phyloP scores from a whole-genome alignment of 805 yeast species.

The Lipomyces oligophaga region DNA sequence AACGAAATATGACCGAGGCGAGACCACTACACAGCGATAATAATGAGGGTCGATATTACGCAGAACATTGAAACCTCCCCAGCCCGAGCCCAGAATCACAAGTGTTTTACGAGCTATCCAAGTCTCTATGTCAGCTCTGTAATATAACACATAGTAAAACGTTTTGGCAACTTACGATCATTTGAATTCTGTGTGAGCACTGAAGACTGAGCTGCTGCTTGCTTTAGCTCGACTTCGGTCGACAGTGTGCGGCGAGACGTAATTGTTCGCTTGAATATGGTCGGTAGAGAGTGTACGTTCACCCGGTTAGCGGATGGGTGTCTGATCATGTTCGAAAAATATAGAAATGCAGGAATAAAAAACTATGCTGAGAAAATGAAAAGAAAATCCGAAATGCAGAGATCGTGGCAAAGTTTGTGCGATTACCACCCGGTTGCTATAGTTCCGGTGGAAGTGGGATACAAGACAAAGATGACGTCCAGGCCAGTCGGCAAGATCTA shows the following conservation, averaged over 20 bases:
- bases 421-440: too few relatives aligned
- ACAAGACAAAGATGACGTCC: too few relatives aligned
- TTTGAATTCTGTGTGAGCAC: neutral
- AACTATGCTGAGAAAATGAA: too few relatives aligned
- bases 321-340: too few relatives aligned
- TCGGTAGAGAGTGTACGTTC: too few relatives aligned
- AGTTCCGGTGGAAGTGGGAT: too few relatives aligned
- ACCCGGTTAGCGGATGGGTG: too few relatives aligned
- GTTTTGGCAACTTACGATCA: neutral
- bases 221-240: neutral
- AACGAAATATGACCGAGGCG: constrained; percentile 65
- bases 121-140: neutral
- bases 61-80: constrained; percentile 64
- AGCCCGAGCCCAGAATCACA: constrained; percentile 64
- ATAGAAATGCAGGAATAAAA: too few relatives aligned
- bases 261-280: too few relatives aligned
- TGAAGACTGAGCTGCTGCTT: neutral
- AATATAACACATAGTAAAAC: neutral
- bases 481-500: too few relatives aligned
- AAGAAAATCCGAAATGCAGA: too few relatives aligned
- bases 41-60: constrained; percentile 50
- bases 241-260: neutral
- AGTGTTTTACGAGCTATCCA: constrained; percentile 31
- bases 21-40: constrained; percentile 62
- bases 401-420: too few relatives aligned